phyloP scores from a whole-genome alignment of 2,329 filamentous ascomycete genomes.

The Geosmithia flava region DNA sequence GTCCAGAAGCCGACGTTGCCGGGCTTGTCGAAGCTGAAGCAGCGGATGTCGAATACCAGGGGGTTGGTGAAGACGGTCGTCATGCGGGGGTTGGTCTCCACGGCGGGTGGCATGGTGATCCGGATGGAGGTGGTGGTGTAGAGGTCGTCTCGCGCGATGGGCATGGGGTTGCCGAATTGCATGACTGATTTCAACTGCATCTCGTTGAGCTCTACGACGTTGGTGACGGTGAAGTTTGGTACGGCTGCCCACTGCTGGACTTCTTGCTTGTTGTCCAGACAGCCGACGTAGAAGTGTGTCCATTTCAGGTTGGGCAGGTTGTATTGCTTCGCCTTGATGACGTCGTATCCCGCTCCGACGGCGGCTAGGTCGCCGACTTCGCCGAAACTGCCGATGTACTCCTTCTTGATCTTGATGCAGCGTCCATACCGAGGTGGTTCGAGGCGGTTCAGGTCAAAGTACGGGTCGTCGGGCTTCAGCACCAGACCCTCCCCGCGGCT shows the following conservation, averaged over 20 bases:
- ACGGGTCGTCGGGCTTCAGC: constrained; percentile 63
- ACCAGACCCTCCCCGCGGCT: constrained; percentile 66
- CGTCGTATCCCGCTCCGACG: constrained; percentile 61
- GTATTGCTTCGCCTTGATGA: constrained; percentile 45
- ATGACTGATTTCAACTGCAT: constrained; percentile 38
- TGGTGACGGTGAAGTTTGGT: constrained; percentile 56
- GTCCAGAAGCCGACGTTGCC: constrained; percentile 59
- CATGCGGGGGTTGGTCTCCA: constrained; percentile 21
- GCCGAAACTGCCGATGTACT: constrained; percentile 66
- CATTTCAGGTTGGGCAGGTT: constrained; percentile 46
- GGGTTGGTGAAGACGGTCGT: constrained; percentile 53
- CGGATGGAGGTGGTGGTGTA: constrained; percentile 16
- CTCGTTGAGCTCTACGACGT: constrained; percentile 43
- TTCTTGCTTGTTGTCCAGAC: constrained; percentile 54
- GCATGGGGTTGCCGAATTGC: constrained; percentile 29
- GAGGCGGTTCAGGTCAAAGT: constrained; percentile 39
- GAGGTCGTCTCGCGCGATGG: constrained; percentile 17
- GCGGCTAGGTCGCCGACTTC: constrained; percentile 77
- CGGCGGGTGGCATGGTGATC: constrained; percentile 32
- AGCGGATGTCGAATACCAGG: constrained; percentile 68
- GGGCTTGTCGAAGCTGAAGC: constrained; percentile 66
- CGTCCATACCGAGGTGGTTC: constrained; percentile 52
- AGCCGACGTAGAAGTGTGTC: constrained; percentile 75
- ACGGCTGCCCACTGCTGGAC: constrained; percentile 35
- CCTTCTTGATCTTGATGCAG: constrained; percentile 80